phyloP scores from a whole-genome alignment of 352 stramenopile species.

The Phytophthora kernoviae region DNA sequence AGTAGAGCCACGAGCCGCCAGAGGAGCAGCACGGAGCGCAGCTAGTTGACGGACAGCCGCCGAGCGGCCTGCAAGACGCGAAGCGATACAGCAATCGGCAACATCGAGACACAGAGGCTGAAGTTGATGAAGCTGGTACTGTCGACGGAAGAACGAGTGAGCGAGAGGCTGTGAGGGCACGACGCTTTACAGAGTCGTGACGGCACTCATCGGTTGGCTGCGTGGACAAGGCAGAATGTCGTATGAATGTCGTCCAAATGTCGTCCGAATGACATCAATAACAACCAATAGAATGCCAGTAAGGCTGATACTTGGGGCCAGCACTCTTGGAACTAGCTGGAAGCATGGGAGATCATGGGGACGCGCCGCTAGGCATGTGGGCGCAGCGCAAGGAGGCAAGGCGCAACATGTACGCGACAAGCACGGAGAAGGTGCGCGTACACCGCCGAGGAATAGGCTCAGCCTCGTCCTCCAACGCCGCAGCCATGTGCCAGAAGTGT shows the following conservation, averaged over 20 bases:
- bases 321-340: too few species aligned
- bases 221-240: too few species aligned
- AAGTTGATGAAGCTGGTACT: conserved; percentile 3
- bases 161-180: neutral
- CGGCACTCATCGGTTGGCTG: neutral
- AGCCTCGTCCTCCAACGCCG: conserved; percentile 20
- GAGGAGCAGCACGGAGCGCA: conserved; percentile 9
- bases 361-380: conserved; percentile 66
- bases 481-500: conserved; percentile 85
- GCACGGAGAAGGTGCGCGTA: conserved; percentile 72
- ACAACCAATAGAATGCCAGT: too few species aligned
- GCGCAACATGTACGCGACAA: conserved; percentile 86
- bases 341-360: conserved; percentile 39
- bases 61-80: conserved; percentile 33
- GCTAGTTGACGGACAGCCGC: conserved; percentile 9
- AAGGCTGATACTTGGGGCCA: too few species aligned
- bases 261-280: too few species aligned
- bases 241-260: too few species aligned
- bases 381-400: conserved; percentile 74
- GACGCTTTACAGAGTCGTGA: neutral
- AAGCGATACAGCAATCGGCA: conserved; percentile 38
- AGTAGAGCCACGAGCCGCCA: conserved; percentile 12
- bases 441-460: conserved; percentile 44
- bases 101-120: conserved; percentile 32
- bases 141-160: neutral